Conservation (phyloP, 495 filamentous ascomycete genomes). For the Penicillium longicatenatum region DNA sequence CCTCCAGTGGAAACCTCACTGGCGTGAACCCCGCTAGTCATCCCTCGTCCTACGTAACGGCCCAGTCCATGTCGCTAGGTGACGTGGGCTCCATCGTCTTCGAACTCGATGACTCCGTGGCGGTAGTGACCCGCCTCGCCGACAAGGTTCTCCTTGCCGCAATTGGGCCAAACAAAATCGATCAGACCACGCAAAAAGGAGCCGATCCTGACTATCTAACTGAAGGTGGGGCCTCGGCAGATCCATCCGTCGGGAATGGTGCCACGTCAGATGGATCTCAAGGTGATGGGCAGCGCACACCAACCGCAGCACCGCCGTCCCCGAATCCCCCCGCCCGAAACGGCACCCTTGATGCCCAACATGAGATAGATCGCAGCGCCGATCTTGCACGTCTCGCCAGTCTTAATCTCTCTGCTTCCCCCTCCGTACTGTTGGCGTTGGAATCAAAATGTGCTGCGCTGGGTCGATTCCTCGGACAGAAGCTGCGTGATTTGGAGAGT, state of each 20-base stretch:
- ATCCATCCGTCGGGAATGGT: slow-evolving; percentile 17
- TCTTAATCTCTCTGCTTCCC: slow-evolving; percentile 45
- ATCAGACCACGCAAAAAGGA: slow-evolving; percentile 19
- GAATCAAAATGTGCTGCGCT: slow-evolving; percentile 51
- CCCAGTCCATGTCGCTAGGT: slow-evolving; percentile 50
- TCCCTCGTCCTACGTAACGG: slow-evolving; percentile 50
- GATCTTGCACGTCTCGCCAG: slow-evolving; percentile 45
- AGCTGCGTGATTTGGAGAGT: slow-evolving; percentile 46
- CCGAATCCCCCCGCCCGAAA: slow-evolving; percentile 20
- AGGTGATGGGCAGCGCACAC: slow-evolving; percentile 18
- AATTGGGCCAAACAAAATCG: slow-evolving; percentile 42
- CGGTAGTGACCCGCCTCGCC: slow-evolving; percentile 48
- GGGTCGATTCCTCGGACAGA: slow-evolving; percentile 44
- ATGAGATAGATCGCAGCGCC: slow-evolving; percentile 44
- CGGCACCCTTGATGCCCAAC: slow-evolving; percentile 37
- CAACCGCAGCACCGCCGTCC: slow-evolving; percentile 11
- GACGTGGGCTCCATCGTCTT: slow-evolving; percentile 54
- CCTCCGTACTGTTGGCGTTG: slow-evolving; percentile 43
- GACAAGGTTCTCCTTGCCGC: slow-evolving; percentile 50
- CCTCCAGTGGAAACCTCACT: slow-evolving; percentile 48
- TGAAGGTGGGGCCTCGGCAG: slow-evolving; percentile 3
- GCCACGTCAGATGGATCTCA: slow-evolving; percentile 18
- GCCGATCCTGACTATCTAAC: slow-evolving; percentile 6
- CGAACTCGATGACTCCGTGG: slow-evolving; percentile 48
- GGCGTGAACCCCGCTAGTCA: slow-evolving; percentile 51